phyloP scores from a whole-genome alignment of 2,329 filamentous ascomycete genomes.

The Pseudopithomyces chartarum region DNA sequence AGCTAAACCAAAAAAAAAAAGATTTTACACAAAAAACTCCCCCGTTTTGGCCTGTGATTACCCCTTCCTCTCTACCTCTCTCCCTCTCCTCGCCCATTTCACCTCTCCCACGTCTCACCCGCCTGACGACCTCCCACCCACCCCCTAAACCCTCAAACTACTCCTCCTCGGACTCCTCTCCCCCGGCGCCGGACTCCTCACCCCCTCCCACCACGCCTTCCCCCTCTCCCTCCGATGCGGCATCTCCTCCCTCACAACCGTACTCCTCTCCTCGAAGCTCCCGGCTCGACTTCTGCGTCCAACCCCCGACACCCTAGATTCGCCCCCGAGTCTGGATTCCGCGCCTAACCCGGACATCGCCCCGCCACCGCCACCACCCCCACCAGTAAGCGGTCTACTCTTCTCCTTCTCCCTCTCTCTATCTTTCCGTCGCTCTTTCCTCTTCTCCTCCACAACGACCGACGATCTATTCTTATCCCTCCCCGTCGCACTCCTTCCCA shows the following conservation, averaged over 20 bases:
- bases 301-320: no score
- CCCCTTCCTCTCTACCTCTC: background rate
- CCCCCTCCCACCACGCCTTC: conserved; percentile 42
- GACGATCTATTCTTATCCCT: conserved; percentile 35
- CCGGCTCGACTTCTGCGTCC: conserved; percentile 10
- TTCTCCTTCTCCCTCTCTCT: conserved; percentile 26
- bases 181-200: background rate
- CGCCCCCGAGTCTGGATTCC: no score
- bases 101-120: background rate
- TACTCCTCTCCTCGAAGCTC: conserved; percentile 33
- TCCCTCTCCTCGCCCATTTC: background rate
- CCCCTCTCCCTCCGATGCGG: conserved; percentile 40
- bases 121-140: background rate
- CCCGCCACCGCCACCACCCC: no score
- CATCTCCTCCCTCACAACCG: conserved; percentile 38
- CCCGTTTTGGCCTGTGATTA: background rate
- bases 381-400: no score
- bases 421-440: conserved; percentile 35
- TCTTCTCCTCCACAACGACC: conserved; percentile 39
- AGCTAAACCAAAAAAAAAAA: background rate
- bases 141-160: conserved; percentile 18
- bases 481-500: conserved; percentile 11
- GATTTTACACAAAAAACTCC: background rate
- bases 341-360: no score
- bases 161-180: conserved; percentile 21